Evolutionary conservation across 805 yeast genomes (phyloP), one percentile per base, ranked within the genome.

Genomic region (Yamadazyma takamatsuzukensis): DNA sequence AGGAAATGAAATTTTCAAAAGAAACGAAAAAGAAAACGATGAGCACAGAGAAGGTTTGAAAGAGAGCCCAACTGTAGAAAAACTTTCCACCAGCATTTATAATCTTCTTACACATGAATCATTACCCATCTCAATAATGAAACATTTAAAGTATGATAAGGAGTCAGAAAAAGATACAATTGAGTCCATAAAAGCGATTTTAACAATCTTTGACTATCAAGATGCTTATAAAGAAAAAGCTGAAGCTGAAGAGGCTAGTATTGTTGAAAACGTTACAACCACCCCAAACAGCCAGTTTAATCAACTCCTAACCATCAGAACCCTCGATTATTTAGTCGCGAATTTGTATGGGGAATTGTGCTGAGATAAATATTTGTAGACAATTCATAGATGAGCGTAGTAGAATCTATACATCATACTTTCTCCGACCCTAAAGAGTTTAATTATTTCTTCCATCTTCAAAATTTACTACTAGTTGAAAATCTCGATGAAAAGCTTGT

Each of bases 281-380:
- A 10, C 23, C 9, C 23, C 28, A 3, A n/a, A 12, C 5, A 21
- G 23, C 11, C 13, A 24, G 6, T 15, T 16, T 23, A 36, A 36
- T 13, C 25, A 31, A 11, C 31, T 30, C 27, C 36, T 30, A 10
- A 39, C 47, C 11, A 28, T 52, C 18, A 37, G 43, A 21, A 22
- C 47, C 7, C 15, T 55, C 6, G 61, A 55, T 39, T 33, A 39
- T 13, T 7, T 53, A 5, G 34, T 47, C 32, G 47, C 43, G 33
- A 33, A 39, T 19, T 23, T 51, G 21, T 55, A 49, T 34, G 53
- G 55, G 1, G 57, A 53, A 33, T 30, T 53, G n/a, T n/a, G n/a
- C n/a, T n/a, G n/a, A n/a, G n/a, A n/a, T n/a, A n/a, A n/a, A n/a
- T n/a, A n/a, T n/a, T n/a, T n/a, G n/a, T n/a, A n/a, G n/a, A n/a